phyloP scores from a whole-genome alignment of 2,329 filamentous ascomycete species.

The Colletotrichum sp. region DNA sequence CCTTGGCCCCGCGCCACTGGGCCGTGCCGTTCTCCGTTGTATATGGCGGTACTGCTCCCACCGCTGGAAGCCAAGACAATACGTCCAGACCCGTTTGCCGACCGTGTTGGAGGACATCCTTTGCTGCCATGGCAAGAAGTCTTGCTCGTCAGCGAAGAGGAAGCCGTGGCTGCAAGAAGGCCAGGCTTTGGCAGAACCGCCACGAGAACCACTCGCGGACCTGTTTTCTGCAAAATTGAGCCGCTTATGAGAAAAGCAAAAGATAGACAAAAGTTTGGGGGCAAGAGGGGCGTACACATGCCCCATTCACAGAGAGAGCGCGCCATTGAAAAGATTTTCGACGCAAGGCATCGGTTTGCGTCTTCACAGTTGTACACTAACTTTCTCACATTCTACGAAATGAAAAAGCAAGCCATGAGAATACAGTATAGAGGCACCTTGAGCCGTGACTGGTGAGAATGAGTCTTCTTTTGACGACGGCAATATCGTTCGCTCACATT shows the following conservation, averaged over 20 bases:
- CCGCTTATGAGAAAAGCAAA: background rate
- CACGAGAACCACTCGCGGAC: background rate
- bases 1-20: background rate
- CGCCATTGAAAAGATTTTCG: background rate
- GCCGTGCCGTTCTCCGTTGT: background rate
- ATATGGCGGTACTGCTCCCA: background rate
- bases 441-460: background rate
- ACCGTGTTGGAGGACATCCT: background rate
- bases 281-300: constrained; percentile 4
- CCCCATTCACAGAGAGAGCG: background rate
- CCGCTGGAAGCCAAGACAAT: background rate
- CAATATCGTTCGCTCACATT: background rate
- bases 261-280: constrained; percentile 18
- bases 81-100: background rate
- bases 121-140: background rate
- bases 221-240: background rate
- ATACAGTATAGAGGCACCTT: background rate
- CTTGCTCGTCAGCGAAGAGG: background rate
- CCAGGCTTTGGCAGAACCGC: background rate
- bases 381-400: background rate
- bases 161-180: background rate
- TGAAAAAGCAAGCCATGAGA: constrained; percentile 5
- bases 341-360: background rate
- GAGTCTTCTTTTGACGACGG: background rate
- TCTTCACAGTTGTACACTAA: constrained; percentile 9